Base-by-base conservation (phyloP, 1,284 basidiomycete species). In the Athelia sp. region DNA sequence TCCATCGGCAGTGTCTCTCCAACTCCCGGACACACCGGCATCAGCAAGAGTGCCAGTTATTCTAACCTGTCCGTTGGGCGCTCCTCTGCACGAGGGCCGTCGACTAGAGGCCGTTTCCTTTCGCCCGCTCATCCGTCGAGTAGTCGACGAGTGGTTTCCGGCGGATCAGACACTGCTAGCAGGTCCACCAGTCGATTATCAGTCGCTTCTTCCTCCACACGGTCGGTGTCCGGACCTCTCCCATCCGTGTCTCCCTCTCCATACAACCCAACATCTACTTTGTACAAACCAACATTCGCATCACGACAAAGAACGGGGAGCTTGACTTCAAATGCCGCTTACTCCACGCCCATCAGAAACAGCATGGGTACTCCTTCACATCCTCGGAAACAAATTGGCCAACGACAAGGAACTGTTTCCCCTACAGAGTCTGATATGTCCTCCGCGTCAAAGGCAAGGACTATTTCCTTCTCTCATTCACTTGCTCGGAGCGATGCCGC, bases 271-370 rank as follows among this genome's bases (percentile, higher is more conserved):
- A 40, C 63, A 63, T 29, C 26, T 13, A 29, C 78, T 15, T 50
- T 87, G 29, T 75, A 78, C 54, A 72, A 71, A 18, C 76, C 88
- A 2, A 91, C 88, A 3, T 90, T 82, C 63, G 77, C 88, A 34
- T 91, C 88, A n/a, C 78, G 88, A 26, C 89, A 91, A 58, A 75
- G 89, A 23, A 89, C 87, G 17, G 67, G 72, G 32, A 90, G 88
- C 60, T 63, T 84, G 40, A 74, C 79, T 0, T 73, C 75, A 2
- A 63, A 54, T 48, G 62, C 67, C 29, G 62, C 64, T 17, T 58
- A 62, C 13, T 53, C 71, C 18, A 70, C 63, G 35, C 65, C 73
- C 17, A 54, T 62, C 14, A 64, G 62, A 17, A 64, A 64, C 32
- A 58, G 68, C 38, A 64, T 70, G 43, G 54, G 63, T 1, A 56